Base-by-base conservation (phyloP, 306 rosid genomes). In the Lathyrus aphaca region DNA sequence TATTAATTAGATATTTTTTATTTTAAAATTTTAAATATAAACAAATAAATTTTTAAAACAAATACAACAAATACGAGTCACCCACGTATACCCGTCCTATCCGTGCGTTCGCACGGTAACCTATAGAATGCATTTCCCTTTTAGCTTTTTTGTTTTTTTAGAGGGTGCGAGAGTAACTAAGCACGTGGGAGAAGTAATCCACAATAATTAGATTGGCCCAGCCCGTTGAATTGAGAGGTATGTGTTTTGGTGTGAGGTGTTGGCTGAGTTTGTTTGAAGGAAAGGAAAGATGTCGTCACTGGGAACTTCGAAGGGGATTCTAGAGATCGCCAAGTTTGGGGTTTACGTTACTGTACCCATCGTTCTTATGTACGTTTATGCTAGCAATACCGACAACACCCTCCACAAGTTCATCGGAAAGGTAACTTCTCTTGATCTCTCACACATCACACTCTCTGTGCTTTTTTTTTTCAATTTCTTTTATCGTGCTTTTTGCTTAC, bases 241-340 rank as follows among this genome's bases (percentile, higher is more conserved):
- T 42, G 46, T 42, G 9, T 1, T 42, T 42, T 42, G 46, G 12
- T 42, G 15, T 42, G 46, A 42, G 13, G 4, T 40, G 12, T 3
- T 40, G 0, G 8, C 38, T 32, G 8, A 32, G 39, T 35, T 35
- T 35, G 10, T 35, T 11, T 5, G 46, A 42, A 42, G n/a, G 46
- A 42, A 42, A 42, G n/a, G n/a, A 12, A 40, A 42, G 21, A 15
- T 69, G 96, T 92, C 96, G 0, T 79, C 83, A 4, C 4, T 90
- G 66, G 91, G 97, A 58, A 85, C 94, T 38, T 82, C 96, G 1
- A 93, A 88, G 74, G 95, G 96, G 56, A 65, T 93, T 66, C 82
- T 90, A 19, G 97, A 93, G 77, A 84, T 93, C 48, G 96, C 91
- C 0, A 93, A 93, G 86, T 93, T 93, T 60, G 98, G 94, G 21